Percentiles rank a stretch among this genome's conserved stretches.
Conservation (phyloP, 495 filamentous ascomycete genomes). For the Margaritispora aquatica region DNA sequence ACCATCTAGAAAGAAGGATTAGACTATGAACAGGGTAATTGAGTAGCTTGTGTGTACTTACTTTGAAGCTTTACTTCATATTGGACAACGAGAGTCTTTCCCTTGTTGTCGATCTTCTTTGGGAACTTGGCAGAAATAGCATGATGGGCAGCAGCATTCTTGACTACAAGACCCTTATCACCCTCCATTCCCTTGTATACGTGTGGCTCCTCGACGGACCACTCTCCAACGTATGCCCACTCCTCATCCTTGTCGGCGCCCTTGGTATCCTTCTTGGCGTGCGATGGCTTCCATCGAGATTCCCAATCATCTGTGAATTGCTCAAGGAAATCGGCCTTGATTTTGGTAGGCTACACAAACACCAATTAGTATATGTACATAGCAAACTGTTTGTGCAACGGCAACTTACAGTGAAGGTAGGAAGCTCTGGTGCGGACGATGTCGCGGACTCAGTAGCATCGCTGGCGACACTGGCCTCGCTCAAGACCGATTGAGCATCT, state of each 20-base stretch:
- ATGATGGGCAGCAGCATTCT: slow-evolving; percentile 95
- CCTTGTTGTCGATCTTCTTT: slow-evolving; percentile 95
- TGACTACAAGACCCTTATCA: slow-evolving; percentile 94
- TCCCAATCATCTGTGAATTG: slow-evolving; percentile 98
- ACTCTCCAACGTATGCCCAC: slow-evolving; percentile 96
- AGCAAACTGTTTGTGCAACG: background rate
- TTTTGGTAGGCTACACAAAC: slow-evolving; percentile 59
- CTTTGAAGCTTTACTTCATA: slow-evolving; percentile 99
- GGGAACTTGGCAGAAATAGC: slow-evolving; percentile 99
- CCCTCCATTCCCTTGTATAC: slow-evolving; percentile 92
- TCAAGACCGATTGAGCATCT: slow-evolving; percentile 58
- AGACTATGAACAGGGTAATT: background rate
- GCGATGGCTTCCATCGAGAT: slow-evolving; percentile 81
- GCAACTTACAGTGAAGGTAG: slow-evolving; percentile 80
- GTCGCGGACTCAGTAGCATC: slow-evolving; percentile 44
- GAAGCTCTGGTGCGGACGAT: slow-evolving; percentile 52
- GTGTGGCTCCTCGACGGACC: slow-evolving; percentile 91
- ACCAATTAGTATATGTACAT: slow-evolving; percentile 11
- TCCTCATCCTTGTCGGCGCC: slow-evolving; percentile 77
- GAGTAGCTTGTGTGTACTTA: slow-evolving; percentile 39
- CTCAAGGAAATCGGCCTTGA: slow-evolving; percentile 94
- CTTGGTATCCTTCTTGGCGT: slow-evolving; percentile 85
- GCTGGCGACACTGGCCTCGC: slow-evolving; percentile 36
- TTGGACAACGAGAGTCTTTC: slow-evolving; percentile 92
- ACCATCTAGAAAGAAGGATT: slow-evolving; percentile 45